Evolutionary conservation across 306 rosid genomes (phyloP), one percentile per base, ranked within the genome.

Genomic region (Vigna trinervia): DNA sequence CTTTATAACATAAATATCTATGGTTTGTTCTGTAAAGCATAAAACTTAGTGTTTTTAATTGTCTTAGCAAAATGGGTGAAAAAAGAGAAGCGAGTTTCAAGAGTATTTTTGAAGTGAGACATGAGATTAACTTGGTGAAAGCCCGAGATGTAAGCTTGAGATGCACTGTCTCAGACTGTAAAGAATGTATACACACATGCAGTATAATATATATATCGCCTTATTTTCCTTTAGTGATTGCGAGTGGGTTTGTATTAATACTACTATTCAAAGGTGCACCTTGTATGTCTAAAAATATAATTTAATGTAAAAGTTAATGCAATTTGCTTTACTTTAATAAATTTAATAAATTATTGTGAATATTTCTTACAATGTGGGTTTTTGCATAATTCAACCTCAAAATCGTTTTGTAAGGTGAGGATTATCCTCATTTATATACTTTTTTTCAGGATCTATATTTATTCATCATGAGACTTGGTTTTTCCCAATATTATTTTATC

Each of bases 221-320:
- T 34, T 71, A 8, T 46, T 43, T 17, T 46, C 36, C 45, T 23
- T 12, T 36, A n/a, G 12, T 38, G 14, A 17, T 57, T 46, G 61
- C 58, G 67, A 73, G 76, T 22, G 9, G 38, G 80, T 34, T 60
- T 19, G 76, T 59, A n/a, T 66, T 60, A n/a, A 50, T 48, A n/a
- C 52, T 70, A 12, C 22, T 78, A 30, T 73, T 64, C 26, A 26
- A 56, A 34, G 41, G 6, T 51, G 62, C 53, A 46, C 67, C 11
- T 6, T 58, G 23, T 68, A 30, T 69, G 22, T 67, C 72, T 51
- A 72, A 34, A 56, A 65, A 10, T 23, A 38, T 15, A 79, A 9
- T 65, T 73, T 32, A 52, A 56, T 45, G 39, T 38, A 22, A 48
- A 71, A 22, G n/a, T 50, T 19, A 20, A 41, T 43, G 41, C 32